phyloP scores from a whole-genome alignment of 23 red algal genomes.

The Gracilariopsis chorda region DNA sequence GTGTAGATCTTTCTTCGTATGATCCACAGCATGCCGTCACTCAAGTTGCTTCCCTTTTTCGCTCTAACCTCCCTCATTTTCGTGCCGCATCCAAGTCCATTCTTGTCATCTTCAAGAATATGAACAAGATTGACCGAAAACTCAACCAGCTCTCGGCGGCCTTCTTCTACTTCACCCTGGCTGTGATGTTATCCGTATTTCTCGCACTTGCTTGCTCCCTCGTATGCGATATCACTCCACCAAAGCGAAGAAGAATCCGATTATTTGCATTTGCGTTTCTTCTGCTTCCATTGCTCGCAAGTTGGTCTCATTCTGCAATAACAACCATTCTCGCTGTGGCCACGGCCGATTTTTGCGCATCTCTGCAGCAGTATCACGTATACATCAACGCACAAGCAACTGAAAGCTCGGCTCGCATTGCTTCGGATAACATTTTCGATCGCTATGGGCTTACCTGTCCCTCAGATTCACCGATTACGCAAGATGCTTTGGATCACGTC shows the following conservation, averaged over 20 bases:
- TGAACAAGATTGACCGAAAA: conserved; percentile 19
- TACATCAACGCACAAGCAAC: background rate
- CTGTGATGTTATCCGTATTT: background rate
- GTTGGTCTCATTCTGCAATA: conserved; percentile 25
- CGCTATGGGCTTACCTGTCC: conserved; percentile 34
- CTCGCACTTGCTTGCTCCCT: conserved; percentile 4
- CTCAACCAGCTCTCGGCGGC: background rate
- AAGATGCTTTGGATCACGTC: background rate
- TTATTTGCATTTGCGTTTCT: conserved; percentile 7
- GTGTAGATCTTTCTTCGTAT: conserved; percentile 6
- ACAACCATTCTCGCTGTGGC: conserved; percentile 30
- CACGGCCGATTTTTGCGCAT: conserved; percentile 31
- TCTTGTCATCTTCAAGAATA: background rate
- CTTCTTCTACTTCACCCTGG: conserved; percentile 24
- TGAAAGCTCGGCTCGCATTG: background rate
- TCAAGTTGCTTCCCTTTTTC: background rate
- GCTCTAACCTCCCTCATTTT: background rate
- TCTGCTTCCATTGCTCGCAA: conserved; percentile 2
- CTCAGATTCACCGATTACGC: background rate
- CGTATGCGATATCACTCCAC: conserved; percentile 14
- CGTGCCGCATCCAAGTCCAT: background rate
- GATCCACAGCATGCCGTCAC: background rate
- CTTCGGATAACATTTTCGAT: conserved; percentile 19
- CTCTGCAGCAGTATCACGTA: background rate
- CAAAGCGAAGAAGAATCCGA: background rate